Base-by-base conservation (phyloP, 2,329 filamentous ascomycete species). In the Fusarium sarcochroum region DNA sequence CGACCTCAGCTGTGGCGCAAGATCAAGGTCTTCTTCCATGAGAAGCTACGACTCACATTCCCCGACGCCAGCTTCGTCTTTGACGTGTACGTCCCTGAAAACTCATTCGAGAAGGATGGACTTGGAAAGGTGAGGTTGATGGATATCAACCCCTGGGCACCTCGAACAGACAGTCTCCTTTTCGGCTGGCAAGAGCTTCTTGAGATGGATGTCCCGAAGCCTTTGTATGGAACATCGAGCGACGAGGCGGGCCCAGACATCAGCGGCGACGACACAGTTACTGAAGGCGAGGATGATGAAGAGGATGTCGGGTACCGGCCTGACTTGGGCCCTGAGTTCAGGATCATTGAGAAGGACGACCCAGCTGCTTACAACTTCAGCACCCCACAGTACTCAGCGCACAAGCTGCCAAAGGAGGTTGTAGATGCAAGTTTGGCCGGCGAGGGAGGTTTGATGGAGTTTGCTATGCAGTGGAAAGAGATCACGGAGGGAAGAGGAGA, bases 111-210 rank as follows among this genome's bases (percentile, higher is more conserved):
- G 15, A 78, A 81, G 25, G 84, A 85, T 27, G 83, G 91, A 2
- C 87, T 97, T 56, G 89, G 93, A 48, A 86, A 88, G 47, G 92
- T 97, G 3, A 92, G 94, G 82, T 83, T 99, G 13, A 91, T 99
- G 48, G 96, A 99, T 76, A 92, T 99, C 75, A 98, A 98, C 75
- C 93, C 96, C 0, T 99, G 95, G 93, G 95, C 95, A 1, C 87
- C 89, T 41, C 85, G 93, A 63, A 99, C 96, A 0, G 96, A 99
- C 80, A 91, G 93, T 6, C 80, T 98, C 44, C 84, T 98, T 1
- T 99, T 97, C 77, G 91, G 90, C 42, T 99, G 96, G 96, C 78
- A 91, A 64, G 95, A 98, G 80, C 84, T 99, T 40, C 83, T 98
- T 60, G 89, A 87, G 0, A 87, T 93, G 81, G 84, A 89, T 35